A percentile compares a stretch with the other conserved stretches of the same genome.
Evolutionary conservation across 1,284 basidiomycete species (phyloP).

Genomic region (Puccinia coronata): DNA sequence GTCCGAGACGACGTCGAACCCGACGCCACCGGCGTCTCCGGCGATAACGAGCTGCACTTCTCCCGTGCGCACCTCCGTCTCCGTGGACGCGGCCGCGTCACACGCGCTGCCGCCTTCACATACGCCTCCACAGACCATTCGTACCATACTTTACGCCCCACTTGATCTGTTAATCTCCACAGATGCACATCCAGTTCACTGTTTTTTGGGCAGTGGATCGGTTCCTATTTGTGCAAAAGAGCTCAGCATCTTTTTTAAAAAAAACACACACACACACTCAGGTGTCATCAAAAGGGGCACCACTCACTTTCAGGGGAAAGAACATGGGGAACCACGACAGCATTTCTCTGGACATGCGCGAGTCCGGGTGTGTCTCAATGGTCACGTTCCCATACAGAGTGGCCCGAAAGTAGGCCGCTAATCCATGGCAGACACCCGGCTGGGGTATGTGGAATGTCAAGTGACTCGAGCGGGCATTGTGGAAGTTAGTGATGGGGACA

Average conservation of each 20-base stretch:
- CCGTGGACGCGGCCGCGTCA: neutral
- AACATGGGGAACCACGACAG: constrained; percentile 98
- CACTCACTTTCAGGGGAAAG: constrained; percentile 67
- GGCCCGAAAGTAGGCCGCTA: constrained; percentile 97
- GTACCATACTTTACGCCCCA: constrained; percentile 85
- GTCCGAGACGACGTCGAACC: neutral
- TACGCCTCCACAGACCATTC: constrained; percentile 94
- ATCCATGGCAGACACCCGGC: constrained; percentile 90
- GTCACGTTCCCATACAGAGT: constrained; percentile 84
- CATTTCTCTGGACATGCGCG: constrained; percentile 86
- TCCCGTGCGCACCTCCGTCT: neutral
- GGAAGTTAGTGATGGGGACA: constrained; percentile 60
- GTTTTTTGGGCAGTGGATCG: constrained; percentile 86
- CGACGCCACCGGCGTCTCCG: constrained; percentile 44
- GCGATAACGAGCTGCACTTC: constrained; percentile 46
- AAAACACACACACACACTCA: constrained; percentile 2
- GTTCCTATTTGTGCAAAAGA: constrained; percentile 65
- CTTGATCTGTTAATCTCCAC: constrained; percentile 82
- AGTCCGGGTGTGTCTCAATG: constrained; percentile 89
- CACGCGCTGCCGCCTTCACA: constrained; percentile 64
- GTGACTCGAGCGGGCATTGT: constrained; percentile 60
- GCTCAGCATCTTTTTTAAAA: neutral
- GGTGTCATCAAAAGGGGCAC: neutral
- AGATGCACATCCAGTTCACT: constrained; percentile 89
- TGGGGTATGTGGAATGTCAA: constrained; percentile 90